Conservation (phyloP, 345 rosid genomes). For the Excoecaria agallocha region DNA sequence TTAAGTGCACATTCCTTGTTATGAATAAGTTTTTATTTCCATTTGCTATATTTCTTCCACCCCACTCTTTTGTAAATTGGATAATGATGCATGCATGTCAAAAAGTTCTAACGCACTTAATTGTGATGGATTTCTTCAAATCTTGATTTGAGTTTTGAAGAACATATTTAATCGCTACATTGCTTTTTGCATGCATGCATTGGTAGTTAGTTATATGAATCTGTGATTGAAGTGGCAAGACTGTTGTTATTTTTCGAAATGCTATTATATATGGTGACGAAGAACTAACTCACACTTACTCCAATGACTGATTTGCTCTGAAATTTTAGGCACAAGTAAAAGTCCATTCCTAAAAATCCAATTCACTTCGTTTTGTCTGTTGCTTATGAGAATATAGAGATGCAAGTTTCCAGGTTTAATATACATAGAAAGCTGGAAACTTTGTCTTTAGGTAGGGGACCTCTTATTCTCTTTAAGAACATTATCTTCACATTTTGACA, state of each 20-base stretch:
- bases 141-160: neutral
- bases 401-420: too few species aligned
- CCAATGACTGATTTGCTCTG: too few species aligned
- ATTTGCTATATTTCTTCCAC: neutral
- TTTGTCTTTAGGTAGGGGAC: slow-evolving; percentile 18
- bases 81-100: neutral
- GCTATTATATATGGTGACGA: too few species aligned
- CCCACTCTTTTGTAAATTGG: neutral
- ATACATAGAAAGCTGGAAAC: too few species aligned
- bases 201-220: neutral
- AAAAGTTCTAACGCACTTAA: neutral
- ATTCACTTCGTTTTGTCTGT: too few species aligned
- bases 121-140: too few species aligned
- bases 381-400: too few species aligned
- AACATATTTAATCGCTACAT: neutral
- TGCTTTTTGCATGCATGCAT: neutral
- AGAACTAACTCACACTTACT: too few species aligned
- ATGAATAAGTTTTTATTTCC: neutral
- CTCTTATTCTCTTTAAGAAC: slow-evolving; percentile 2
- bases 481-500: slow-evolving; percentile 10
- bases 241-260: too few species aligned
- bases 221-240: neutral
- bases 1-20: neutral
- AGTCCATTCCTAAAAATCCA: too few species aligned
- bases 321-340: too few species aligned